Evolutionary conservation across 1,139 yeast species (phyloP), one percentile per base, ranked within the genome.

Genomic region (Hyphopichia buzzinii): DNA sequence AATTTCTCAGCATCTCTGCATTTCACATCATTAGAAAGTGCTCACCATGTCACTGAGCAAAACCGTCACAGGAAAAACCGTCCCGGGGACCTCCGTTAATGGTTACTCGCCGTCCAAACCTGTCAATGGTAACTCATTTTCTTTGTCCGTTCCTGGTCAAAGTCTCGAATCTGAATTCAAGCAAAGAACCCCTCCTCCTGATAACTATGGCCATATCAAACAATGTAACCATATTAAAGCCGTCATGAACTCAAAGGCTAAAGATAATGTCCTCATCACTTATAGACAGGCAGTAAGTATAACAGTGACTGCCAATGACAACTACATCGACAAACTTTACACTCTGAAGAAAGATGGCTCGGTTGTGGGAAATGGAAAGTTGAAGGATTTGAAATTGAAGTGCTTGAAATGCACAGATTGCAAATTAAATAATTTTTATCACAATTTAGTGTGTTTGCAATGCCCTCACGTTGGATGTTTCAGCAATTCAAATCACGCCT

Each of bases 381-480:
- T 79, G 31, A 48, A 62, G 32, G 58, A 55, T 25, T 55, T 72
- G 39, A 72, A 72, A 48, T 50, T 72, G 2, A 61, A 58, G 32
- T 68, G 79, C 3, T 55, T 78, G 31, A 64, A 62, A 42, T 79
- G 85, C 50, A 58, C 74, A 17, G 75, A 69, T 28, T 80, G 86
- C 47, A 54, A 63, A 22, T 51, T 67, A 27, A 62, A 63, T 42
- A 60, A 68, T 41, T 74, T 78, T 42, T 62, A 75, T 36, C 70
- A 75, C 24, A 79, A 76, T 47, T 75, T 84, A 64, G 66, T 70
- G 24, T 89, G 97, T 59, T 62, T 89, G 33, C 94, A 87, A 52
- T 89, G 97, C 55, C 84, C 92, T 1, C 81, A 78, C 51, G 79
- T 84, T 37, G 95, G 95, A 1, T 89, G 97, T 54, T 67, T 76